phyloP scores from a whole-genome alignment of 768 basidiomycete species.

The Tephrocybe rancida region DNA sequence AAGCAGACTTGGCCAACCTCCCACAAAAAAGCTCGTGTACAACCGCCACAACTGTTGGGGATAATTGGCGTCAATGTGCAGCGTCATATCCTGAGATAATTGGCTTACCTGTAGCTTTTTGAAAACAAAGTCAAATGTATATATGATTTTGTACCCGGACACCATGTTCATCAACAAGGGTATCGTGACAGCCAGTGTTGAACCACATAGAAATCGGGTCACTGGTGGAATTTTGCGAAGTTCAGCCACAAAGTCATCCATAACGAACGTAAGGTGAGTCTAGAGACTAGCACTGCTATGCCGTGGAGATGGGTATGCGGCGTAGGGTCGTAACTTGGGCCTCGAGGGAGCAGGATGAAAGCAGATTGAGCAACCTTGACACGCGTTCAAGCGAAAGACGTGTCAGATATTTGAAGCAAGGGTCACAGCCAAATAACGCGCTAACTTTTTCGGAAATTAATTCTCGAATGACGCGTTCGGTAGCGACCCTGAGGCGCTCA shows the following conservation, averaged over 20 bases:
- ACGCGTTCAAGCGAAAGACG: constrained; percentile 21
- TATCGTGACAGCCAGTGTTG: constrained; percentile 61
- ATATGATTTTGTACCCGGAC: constrained; percentile 55
- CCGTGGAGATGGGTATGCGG: neutral
- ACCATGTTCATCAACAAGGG: constrained; percentile 59
- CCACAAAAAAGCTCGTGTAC: constrained; percentile 75
- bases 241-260: constrained; percentile 57
- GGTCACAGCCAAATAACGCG: neutral
- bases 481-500: too few relatives aligned
- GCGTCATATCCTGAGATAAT: neutral
- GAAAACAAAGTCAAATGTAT: constrained; percentile 46
- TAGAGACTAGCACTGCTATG: neutral
- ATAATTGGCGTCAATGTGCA: neutral
- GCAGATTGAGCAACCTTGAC: neutral
- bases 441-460: neutral
- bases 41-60: constrained; percentile 66
- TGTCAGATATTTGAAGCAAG: neutral
- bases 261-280: constrained; percentile 17
- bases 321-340: too few relatives aligned
- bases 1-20: constrained; percentile 36
- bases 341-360: too few relatives aligned
- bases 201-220: constrained; percentile 68
- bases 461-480: neutral
- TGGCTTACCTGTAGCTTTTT: constrained; percentile 53
- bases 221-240: constrained; percentile 83